Evolutionary conservation across 257 asterid genomes (phyloP).

Genomic region (Eucommia ulmoides): DNA sequence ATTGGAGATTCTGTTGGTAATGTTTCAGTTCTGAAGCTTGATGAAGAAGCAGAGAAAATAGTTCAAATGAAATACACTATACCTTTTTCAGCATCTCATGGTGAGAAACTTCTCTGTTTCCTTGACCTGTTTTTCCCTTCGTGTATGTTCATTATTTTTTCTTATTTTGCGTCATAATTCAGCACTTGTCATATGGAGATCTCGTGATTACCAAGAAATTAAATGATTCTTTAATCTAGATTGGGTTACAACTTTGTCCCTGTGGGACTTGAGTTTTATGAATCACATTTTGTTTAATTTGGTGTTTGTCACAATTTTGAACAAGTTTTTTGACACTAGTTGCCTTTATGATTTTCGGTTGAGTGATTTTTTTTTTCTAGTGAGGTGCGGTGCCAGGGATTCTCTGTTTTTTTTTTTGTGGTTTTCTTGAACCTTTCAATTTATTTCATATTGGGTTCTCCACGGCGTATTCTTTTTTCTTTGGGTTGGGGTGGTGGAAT

Average conservation of each 20-base stretch:
- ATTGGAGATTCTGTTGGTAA: constrained; percentile 70
- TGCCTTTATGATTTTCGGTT: too few relatives aligned
- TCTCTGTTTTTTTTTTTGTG: too few relatives aligned
- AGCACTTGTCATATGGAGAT: too few relatives aligned
- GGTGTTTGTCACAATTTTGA: not conserved
- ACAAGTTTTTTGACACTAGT: not conserved
- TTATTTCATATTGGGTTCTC: too few relatives aligned
- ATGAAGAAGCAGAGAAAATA: constrained; percentile 25
- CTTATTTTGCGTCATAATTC: too few relatives aligned
- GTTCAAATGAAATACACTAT: constrained; percentile 67
- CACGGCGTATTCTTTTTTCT: too few relatives aligned
- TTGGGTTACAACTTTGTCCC: not conserved
- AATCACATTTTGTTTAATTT: not conserved
- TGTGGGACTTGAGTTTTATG: not conserved
- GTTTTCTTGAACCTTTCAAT: too few relatives aligned
- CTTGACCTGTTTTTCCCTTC: not conserved
- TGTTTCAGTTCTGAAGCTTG: constrained; percentile 52
- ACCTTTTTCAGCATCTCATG: constrained; percentile 65
- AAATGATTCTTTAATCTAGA: not conserved
- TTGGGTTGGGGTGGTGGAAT: too few relatives aligned
- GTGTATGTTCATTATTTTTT: not conserved
- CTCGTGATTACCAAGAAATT: too few relatives aligned
- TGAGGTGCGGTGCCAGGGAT: too few relatives aligned
- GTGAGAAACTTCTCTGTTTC: constrained; percentile 20
- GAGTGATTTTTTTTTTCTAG: too few relatives aligned